These are phyloP conservation scores for Acorus calamus DNA, from an alignment of 106 monocot genomes.

Conservation along the genomic window DNA sequence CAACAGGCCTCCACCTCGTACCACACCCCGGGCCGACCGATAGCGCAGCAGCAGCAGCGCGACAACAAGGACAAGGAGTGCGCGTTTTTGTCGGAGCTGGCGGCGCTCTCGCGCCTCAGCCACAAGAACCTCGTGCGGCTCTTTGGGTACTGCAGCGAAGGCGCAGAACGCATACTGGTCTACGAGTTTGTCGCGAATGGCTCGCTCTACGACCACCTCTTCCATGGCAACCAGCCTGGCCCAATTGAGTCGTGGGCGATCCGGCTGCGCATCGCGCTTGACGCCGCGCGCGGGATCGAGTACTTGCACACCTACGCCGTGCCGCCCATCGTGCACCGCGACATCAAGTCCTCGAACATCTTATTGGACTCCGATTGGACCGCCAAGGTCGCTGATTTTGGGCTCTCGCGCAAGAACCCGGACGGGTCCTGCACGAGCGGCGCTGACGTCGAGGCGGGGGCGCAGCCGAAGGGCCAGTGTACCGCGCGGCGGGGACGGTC, in stretches of 20 bases:
- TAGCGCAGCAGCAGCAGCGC: no score
- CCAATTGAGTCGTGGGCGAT: slow-evolving; percentile 38
- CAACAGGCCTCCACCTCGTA: slow-evolving; percentile 9
- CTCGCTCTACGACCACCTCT: slow-evolving; percentile 60
- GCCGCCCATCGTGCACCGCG: slow-evolving; percentile 81
- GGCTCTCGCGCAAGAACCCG: slow-evolving; percentile 43
- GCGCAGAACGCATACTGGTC: slow-evolving; percentile 49
- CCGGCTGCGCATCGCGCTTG: slow-evolving; percentile 55
- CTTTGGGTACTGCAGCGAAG: slow-evolving; percentile 52
- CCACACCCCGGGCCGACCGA: not conserved
- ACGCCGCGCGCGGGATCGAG: slow-evolving; percentile 85
- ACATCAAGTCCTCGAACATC: slow-evolving; percentile 92
- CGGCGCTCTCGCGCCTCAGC: slow-evolving; percentile 63
- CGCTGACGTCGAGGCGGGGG: slow-evolving; percentile 5
- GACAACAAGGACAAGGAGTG: slow-evolving; percentile 29
- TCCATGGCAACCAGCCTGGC: slow-evolving; percentile 6
- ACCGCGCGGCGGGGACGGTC: slow-evolving; percentile 51
- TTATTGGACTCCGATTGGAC: slow-evolving; percentile 57
- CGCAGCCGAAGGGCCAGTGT: not conserved
- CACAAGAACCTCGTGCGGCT: slow-evolving; percentile 82
- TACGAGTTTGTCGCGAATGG: slow-evolving; percentile 81
- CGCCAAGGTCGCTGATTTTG: slow-evolving; percentile 85
- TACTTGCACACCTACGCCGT: slow-evolving; percentile 84
- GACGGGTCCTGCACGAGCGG: no score
- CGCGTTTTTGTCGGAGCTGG: slow-evolving; percentile 71